phyloP scores from a whole-genome alignment of 2,329 filamentous ascomycete genomes.

The Chaetomium olivaceum region DNA sequence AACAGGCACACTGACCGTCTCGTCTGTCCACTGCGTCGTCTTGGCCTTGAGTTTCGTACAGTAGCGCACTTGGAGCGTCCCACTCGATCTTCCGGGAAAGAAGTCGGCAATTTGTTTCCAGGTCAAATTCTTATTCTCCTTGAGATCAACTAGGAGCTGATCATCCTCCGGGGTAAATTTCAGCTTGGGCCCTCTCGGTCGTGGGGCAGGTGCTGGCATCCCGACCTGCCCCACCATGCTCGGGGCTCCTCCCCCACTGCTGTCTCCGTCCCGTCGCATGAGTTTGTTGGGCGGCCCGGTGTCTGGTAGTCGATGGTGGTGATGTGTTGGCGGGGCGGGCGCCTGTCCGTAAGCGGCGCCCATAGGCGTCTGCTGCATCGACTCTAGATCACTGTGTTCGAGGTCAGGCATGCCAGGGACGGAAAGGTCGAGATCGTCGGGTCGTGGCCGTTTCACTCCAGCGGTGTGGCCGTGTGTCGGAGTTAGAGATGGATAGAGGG shows the following conservation, averaged over 20 bases:
- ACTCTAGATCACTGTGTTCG: constrained; percentile 56
- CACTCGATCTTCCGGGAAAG: constrained; percentile 86
- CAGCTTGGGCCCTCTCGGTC: constrained; percentile 83
- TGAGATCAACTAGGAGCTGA: constrained; percentile 80
- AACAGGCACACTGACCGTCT: constrained; percentile 67
- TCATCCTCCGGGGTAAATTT: constrained; percentile 95
- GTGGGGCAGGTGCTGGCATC: constrained; percentile 80
- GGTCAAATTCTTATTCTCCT: constrained; percentile 90
- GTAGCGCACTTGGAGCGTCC: constrained; percentile 89
- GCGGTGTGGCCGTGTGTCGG: constrained; percentile 40
- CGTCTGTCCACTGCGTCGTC: constrained; percentile 89
- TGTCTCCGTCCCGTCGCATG: constrained; percentile 57
- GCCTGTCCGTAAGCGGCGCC: constrained; percentile 53
- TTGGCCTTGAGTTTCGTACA: constrained; percentile 95
- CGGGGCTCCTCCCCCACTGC: constrained; percentile 59
- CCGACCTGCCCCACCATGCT: constrained; percentile 83
- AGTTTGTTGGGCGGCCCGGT: constrained; percentile 69
- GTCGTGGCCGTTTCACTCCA: constrained; percentile 54
- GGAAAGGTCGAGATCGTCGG: constrained; percentile 60
- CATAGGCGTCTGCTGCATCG: constrained; percentile 56
- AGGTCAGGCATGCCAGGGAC: constrained; percentile 53
- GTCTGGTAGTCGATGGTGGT: constrained; percentile 79
- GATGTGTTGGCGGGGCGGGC: constrained; percentile 62
- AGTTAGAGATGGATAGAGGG: constrained; percentile 55
- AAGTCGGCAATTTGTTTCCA: constrained; percentile 99